phyloP scores from a whole-genome alignment of 2,329 filamentous ascomycete genomes.

The Gaeumannomyces tritici region DNA sequence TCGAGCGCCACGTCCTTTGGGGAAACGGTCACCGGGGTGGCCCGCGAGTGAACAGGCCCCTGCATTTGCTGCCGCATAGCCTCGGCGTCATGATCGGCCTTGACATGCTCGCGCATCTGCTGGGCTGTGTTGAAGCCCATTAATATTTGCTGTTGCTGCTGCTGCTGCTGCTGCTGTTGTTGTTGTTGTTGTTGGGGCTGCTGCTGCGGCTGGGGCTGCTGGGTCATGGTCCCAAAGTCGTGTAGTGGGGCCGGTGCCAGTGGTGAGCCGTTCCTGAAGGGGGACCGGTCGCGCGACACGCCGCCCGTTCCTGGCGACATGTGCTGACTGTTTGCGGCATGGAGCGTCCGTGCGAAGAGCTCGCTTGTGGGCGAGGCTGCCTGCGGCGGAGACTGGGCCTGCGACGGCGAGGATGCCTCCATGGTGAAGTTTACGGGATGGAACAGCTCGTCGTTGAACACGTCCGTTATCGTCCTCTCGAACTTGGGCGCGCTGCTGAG shows the following conservation, averaged over 20 bases:
- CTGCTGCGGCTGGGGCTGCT: neutral
- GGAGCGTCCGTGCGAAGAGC: conserved; percentile 65
- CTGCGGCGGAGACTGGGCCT: conserved; percentile 17
- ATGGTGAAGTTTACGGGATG: conserved; percentile 53
- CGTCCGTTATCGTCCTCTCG: conserved; percentile 76
- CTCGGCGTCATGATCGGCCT: conserved; percentile 48
- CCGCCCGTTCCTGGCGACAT: conserved; percentile 43
- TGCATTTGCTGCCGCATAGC: conserved; percentile 30
- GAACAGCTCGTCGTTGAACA: conserved; percentile 78
- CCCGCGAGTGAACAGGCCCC: conserved; percentile 14
- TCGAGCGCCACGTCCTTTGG: conserved; percentile 87
- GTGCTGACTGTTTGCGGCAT: conserved; percentile 69
- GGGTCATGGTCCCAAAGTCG: conserved; percentile 25
- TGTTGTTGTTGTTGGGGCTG: conserved; percentile 1
- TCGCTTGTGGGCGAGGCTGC: conserved; percentile 40
- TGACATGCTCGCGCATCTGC: conserved; percentile 50
- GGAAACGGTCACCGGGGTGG: conserved; percentile 76
- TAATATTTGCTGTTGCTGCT: conserved; percentile 12
- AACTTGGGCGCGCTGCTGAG: conserved; percentile 59
- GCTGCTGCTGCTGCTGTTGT: neutral
- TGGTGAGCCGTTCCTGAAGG: conserved; percentile 66
- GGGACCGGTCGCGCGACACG: conserved; percentile 59
- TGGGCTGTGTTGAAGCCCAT: conserved; percentile 43
- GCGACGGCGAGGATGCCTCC: conserved; percentile 43
- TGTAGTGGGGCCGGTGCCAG: conserved; percentile 37